Percentiles rank a stretch among this genome's conserved stretches.
phyloP scores from a whole-genome alignment of 768 basidiomycete genomes.

The Mrakia gelida region DNA sequence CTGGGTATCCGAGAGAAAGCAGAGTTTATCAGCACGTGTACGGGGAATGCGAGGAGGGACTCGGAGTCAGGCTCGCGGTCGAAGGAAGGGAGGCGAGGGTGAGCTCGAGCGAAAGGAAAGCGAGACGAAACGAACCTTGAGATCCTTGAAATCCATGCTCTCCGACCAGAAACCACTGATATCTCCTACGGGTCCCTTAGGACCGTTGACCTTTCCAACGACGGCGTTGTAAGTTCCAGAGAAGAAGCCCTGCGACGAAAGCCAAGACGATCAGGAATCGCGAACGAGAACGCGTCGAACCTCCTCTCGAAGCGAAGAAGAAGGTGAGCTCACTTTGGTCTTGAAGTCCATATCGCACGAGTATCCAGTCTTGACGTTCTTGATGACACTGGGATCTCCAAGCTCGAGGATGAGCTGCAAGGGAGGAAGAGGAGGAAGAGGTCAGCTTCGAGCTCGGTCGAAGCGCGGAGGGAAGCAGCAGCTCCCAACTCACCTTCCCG shows the following conservation, averaged over 20 bases:
- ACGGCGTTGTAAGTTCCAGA: slow-evolving; percentile 93
- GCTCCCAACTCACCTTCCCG: background rate
- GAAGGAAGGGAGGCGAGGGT: background rate
- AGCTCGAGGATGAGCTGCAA: slow-evolving; percentile 85
- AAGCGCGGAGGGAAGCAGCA: no score
- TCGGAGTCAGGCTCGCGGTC: background rate
- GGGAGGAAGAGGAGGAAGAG: background rate
- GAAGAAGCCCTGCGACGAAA: slow-evolving; percentile 77
- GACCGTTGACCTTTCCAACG: slow-evolving; percentile 67
- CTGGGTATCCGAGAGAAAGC: slow-evolving; percentile 44
- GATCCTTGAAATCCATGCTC: slow-evolving; percentile 74
- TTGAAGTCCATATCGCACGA: slow-evolving; percentile 90
- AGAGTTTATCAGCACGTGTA: background rate
- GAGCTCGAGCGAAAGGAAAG: background rate
- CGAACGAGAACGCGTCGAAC: background rate
- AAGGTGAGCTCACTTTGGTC: slow-evolving; percentile 61
- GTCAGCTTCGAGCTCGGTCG: no score
- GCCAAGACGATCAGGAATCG: background rate
- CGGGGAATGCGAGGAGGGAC: background rate
- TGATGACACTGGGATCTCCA: slow-evolving; percentile 79
- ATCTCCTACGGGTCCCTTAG: slow-evolving; percentile 67
- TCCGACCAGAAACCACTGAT: slow-evolving; percentile 87
- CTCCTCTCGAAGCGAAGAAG: background rate
- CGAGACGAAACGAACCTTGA: slow-evolving; percentile 52
- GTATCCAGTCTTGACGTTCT: slow-evolving; percentile 71